Conservation (phyloP, 2,329 filamentous ascomycete species). For the Teratosphaeria zuluensis region DNA sequence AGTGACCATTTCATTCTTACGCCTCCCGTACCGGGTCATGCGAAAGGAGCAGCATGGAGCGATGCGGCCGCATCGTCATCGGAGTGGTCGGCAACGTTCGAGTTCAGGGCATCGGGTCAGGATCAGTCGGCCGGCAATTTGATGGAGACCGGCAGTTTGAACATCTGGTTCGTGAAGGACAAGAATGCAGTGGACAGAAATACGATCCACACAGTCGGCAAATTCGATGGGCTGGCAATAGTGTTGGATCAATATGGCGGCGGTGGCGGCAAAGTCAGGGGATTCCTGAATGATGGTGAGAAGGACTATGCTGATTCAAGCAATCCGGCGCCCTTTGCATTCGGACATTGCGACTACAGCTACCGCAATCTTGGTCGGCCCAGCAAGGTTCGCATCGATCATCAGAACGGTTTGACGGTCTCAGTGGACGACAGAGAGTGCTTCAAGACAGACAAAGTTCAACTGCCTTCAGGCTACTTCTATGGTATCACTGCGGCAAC, state of each 20-base stretch:
- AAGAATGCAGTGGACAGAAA: slow-evolving; percentile 54
- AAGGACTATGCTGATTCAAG: slow-evolving; percentile 68
- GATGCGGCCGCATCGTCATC: slow-evolving; percentile 49
- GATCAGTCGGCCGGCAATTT: slow-evolving; percentile 77
- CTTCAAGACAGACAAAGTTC: slow-evolving; percentile 71
- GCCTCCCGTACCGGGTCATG: slow-evolving; percentile 75
- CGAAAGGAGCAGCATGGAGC: slow-evolving; percentile 74
- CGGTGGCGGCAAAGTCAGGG: slow-evolving; percentile 69
- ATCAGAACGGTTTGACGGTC: slow-evolving; percentile 59
- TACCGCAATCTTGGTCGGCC: slow-evolving; percentile 88
- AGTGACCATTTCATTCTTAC: slow-evolving; percentile 91
- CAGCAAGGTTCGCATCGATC: slow-evolving; percentile 68
- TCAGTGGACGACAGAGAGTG: slow-evolving; percentile 70
- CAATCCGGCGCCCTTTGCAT: slow-evolving; percentile 74
- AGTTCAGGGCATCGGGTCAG: slow-evolving; percentile 78
- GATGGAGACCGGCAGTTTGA: slow-evolving; percentile 38
- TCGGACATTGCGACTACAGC: slow-evolving; percentile 81
- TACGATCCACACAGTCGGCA: slow-evolving; percentile 74
- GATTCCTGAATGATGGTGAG: slow-evolving; percentile 85
- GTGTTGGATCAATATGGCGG: slow-evolving; percentile 78
- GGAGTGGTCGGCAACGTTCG: slow-evolving; percentile 68
- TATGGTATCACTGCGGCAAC: slow-evolving; percentile 84
- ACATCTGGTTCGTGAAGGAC: slow-evolving; percentile 79
- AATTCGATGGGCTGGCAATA: slow-evolving; percentile 83
- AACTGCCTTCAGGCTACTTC: slow-evolving; percentile 66